A percentile compares a stretch with the other conserved stretches of the same genome.
Conservation (phyloP, 176 grass and related monocot species). For the Triticum urartu region DNA sequence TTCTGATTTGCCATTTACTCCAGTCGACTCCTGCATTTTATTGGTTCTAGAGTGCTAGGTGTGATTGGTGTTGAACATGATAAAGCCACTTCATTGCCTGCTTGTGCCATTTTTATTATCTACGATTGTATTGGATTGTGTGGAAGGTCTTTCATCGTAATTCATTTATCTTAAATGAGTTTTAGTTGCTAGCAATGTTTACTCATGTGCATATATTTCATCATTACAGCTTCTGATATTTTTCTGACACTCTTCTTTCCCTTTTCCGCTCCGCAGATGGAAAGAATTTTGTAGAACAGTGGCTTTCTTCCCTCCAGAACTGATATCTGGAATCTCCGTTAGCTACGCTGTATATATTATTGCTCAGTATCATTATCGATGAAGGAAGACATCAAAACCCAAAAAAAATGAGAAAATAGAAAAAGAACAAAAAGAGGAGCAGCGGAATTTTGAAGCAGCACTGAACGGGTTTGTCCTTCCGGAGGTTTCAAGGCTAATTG, state of each 20-base stretch:
- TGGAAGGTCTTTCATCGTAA: not conserved
- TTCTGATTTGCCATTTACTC: not conserved
- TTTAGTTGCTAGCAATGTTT: not conserved
- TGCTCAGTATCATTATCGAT: conserved; percentile 37
- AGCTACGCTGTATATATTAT: conserved; percentile 35
- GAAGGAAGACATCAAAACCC: conserved; percentile 50
- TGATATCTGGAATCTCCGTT: conserved; percentile 18
- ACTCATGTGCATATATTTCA: not conserved
- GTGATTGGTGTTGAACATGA: not conserved
- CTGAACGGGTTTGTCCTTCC: conserved; percentile 48
- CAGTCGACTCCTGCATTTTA: not conserved
- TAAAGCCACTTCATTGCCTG: not conserved
- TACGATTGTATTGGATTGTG: not conserved
- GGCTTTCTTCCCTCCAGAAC: conserved; percentile 66
- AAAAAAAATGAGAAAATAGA: conserved; percentile 25
- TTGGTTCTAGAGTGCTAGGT: not conserved
- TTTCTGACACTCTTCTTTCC: conserved; percentile 15
- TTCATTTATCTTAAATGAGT: not conserved
- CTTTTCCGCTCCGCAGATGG: conserved; percentile 43
- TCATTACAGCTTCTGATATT: not conserved
- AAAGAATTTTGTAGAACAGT: conserved; percentile 59
- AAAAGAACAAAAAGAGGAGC: conserved; percentile 23
- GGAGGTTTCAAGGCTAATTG: conserved; percentile 44
- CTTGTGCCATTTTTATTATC: not conserved
- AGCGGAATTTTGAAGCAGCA: conserved; percentile 51